phyloP scores from a whole-genome alignment of 176 grass and related monocot genomes.

The Oryza nivara region DNA sequence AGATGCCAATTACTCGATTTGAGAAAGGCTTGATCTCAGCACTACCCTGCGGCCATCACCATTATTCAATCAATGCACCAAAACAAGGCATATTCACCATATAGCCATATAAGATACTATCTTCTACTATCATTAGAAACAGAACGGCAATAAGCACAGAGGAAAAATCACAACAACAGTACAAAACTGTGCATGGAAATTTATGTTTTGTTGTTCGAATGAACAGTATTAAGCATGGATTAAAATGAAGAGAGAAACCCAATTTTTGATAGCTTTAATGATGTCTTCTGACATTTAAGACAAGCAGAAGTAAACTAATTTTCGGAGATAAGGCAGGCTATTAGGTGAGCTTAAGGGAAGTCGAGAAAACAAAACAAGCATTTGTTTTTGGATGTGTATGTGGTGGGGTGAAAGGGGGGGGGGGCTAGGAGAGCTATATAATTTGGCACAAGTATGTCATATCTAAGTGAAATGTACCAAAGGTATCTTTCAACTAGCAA shows the following conservation, averaged over 20 bases:
- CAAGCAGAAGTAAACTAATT: slow-evolving; percentile 3
- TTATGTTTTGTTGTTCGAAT: neutral
- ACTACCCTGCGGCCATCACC: slow-evolving; percentile 66
- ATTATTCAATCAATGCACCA: slow-evolving; percentile 52
- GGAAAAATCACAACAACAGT: neutral
- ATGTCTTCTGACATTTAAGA: neutral
- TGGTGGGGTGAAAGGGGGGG: neutral
- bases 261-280: neutral
- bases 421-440: neutral
- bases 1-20: slow-evolving; percentile 30
- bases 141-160: slow-evolving; percentile 9
- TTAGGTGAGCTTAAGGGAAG: slow-evolving; percentile 3
- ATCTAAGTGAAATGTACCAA: slow-evolving; percentile 2
- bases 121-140: slow-evolving; percentile 8
- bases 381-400: neutral
- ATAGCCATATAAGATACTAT: neutral
- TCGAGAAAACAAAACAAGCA: neutral
- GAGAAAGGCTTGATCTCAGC: slow-evolving; percentile 46
- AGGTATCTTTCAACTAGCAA: neutral
- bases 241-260: neutral
- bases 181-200: neutral
- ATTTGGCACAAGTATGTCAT: neutral
- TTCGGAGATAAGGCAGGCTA: neutral
- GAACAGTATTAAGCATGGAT: neutral
- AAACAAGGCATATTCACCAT: slow-evolving; percentile 9